Evolutionary conservation across 2,329 filamentous ascomycete genomes (phyloP), one percentile per base, ranked within the genome.

Genomic region (Emmonsiellopsis sp.): DNA sequence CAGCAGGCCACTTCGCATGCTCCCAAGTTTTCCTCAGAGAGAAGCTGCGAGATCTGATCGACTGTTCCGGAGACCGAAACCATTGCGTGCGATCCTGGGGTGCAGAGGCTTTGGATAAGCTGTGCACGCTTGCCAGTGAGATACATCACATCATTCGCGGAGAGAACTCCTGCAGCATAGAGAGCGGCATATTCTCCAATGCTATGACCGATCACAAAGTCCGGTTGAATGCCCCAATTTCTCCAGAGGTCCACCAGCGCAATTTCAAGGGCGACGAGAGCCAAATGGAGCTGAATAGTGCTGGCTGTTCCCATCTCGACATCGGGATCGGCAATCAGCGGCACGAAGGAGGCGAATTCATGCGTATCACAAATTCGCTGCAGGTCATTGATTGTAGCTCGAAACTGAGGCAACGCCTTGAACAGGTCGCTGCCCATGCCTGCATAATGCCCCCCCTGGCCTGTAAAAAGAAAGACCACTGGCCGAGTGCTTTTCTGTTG

Each of bases 371-470:
- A 13, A 32, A 37, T 49, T 11, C 6, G 6, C 9, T 13, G 11
- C 11, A 34, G 37, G n/a, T 17, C 13, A n/a, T 36, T 6, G 6
- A 72, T 62, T 27, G 62, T 59, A 14, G 53, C 50, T 3, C 65
- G 62, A 57, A 71, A 72, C 42, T 61, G 56, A 11, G 58, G 54
- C 10, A 59, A 66, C 2, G 56, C 62, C 34, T 70, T 58, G 40
- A 66, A 70, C 2, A 74, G 55, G 36, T 69, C 59, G 48, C 67
- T 65, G 31, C 64, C 68, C 62, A 72, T 68, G 5, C 61, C 66
- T 2, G 66, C 59, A 49, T 72, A 71, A 21, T 66, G 65, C 2
- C 68, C 64, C 9, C 70, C 70, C 54, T 73, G 70, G 2, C 70
- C 70, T 17, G 70, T 71, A 48, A 71, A 72, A 4, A 63, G 57